These are phyloP conservation scores for Chytriomyces hyalinus DNA, from an alignment of 192 early-diverging fungal genomes.

Conservation along the genomic window DNA sequence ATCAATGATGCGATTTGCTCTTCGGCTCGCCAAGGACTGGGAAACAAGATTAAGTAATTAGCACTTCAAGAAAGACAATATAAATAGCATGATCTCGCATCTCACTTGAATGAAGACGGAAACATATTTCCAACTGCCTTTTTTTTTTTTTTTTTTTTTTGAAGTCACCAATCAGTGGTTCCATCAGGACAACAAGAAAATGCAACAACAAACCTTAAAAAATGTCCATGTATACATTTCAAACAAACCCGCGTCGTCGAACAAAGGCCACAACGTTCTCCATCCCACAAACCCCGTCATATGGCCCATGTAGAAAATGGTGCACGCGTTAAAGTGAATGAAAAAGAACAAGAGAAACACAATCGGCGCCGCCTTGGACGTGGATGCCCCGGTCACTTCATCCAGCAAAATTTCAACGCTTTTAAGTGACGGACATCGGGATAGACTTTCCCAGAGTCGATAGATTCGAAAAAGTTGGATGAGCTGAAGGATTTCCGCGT, in stretches of 20 bases:
- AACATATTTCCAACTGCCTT: slow-evolving; percentile 24
- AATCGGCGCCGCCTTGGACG: slow-evolving; percentile 33
- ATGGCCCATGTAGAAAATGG: slow-evolving; percentile 34
- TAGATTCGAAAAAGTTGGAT: background rate
- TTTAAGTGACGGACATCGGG: background rate
- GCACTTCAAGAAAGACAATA: too few relatives aligned
- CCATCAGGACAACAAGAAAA: background rate
- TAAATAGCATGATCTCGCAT: background rate
- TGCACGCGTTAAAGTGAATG: slow-evolving; percentile 49
- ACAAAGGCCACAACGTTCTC: slow-evolving; percentile 21
- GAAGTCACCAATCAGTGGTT: background rate
- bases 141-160: slow-evolving; percentile 10
- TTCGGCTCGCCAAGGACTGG: background rate
- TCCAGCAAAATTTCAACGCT: background rate
- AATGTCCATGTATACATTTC: slow-evolving; percentile 44
- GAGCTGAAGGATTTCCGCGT: background rate
- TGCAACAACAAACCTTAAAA: slow-evolving; percentile 19
- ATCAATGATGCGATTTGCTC: slow-evolving; percentile 9
- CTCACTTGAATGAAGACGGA: slow-evolving; percentile 28
- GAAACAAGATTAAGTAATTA: background rate
- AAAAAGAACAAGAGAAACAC: slow-evolving; percentile 27
- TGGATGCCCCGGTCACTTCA: slow-evolving; percentile 32
- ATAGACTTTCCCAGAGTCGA: background rate
- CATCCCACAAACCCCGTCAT: slow-evolving; percentile 34
- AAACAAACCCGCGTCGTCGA: slow-evolving; percentile 9